Conservation (phyloP, 2,329 filamentous ascomycete genomes). For the Aspergillus felis region DNA sequence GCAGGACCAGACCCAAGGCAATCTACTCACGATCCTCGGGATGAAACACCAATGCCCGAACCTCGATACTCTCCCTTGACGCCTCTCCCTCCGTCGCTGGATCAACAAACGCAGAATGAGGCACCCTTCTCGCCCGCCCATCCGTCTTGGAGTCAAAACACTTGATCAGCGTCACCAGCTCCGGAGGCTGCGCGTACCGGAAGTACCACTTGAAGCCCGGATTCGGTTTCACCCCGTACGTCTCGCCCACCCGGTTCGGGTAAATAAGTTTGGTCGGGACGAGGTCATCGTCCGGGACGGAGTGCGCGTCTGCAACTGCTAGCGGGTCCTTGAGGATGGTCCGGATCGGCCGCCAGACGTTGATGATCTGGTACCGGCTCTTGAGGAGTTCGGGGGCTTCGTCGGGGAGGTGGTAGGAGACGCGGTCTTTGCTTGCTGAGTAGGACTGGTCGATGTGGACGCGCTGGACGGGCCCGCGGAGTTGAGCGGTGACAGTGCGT, state of each 20-base stretch:
- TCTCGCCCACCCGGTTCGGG: conserved; percentile 50
- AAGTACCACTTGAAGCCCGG: conserved; percentile 51
- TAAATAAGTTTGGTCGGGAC: conserved; percentile 50
- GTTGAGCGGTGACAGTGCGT: conserved; percentile 28
- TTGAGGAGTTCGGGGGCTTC: conserved; percentile 42
- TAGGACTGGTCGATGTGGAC: conserved; percentile 52
- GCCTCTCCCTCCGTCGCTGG: conserved; percentile 39
- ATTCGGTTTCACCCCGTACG: conserved; percentile 44
- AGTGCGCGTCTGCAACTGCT: conserved; percentile 49
- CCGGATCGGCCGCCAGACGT: conserved; percentile 50
- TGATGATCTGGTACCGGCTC: conserved; percentile 48
- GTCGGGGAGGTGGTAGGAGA: conserved; percentile 42
- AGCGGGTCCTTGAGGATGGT: conserved; percentile 53
- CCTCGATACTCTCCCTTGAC: conserved; percentile 53
- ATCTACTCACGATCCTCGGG: conserved; percentile 32
- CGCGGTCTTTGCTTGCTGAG: conserved; percentile 40
- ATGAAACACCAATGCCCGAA: conserved; percentile 53
- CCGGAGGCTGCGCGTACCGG: conserved; percentile 48
- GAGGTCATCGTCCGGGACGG: conserved; percentile 50
- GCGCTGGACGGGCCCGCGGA: conserved; percentile 46
- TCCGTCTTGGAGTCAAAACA: conserved; percentile 58
- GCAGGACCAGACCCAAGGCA: neutral
- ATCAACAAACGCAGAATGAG: conserved; percentile 56
- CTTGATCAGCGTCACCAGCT: conserved; percentile 58
- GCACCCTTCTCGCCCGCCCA: conserved; percentile 50